Base-by-base conservation (phyloP, 192 early-diverging fungal genomes). In the Coemansia sp. region DNA sequence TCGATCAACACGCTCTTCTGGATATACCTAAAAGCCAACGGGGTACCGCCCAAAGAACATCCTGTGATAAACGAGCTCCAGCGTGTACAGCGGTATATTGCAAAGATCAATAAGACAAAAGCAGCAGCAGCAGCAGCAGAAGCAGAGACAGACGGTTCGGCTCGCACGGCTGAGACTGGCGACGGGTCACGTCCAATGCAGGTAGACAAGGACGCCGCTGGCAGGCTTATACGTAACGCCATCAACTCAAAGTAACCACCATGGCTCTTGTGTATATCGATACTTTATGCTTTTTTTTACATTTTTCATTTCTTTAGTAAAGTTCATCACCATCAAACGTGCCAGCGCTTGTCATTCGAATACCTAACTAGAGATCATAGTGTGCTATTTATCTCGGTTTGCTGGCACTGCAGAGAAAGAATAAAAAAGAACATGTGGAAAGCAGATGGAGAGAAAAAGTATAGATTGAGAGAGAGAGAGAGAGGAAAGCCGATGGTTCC, bases 1-100 rank as follows among this genome's bases (percentile, higher is more conserved):
- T 72, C 84, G 43, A 80, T 87, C 44, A 78, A 87, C 64, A 87
- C 86, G n/a, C 61, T 87, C 38, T 76, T 68, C 38, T 75, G 81
- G 82, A 82, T 87, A 53, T 85, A 76, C 44, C 67, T 87, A 38
- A 87, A 86, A 67, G 64, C 77, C 48, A 87, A 87, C 59, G 86
- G 85, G 10, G 82, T 74, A 21, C 75, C 86, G 63, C 70, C 86
- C 4, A 74, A 76, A 44, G 75, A 69, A 44, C 86, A 87, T 58
- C 85, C 84, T 11, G 85, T 87, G 26, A 87, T 87, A 85, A 64
- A 60, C 11, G 86, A 87, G 56, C 61, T 87, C 64, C 84, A 86
- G 64, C 74, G 74, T 38, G 72, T 72, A 6, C 74, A 73, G 58
- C 57, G 70, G 61, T 67, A 80, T 23, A 83, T 83, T 66, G 69